Base-by-base conservation (phyloP, 345 rosid species). In the Carallia pectinifolia region DNA sequence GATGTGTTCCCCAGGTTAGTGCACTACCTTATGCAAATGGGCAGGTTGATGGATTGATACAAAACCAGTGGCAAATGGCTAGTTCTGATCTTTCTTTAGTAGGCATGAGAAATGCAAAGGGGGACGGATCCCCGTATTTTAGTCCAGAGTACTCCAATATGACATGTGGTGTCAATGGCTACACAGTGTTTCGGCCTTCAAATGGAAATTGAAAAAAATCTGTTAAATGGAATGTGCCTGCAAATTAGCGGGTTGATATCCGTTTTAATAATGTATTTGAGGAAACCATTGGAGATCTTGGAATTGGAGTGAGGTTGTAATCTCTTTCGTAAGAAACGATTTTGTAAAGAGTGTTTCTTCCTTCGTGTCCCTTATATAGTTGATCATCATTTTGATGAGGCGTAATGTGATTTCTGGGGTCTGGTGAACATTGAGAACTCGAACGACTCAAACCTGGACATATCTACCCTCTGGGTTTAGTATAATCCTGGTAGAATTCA, bases 171-270 rank as follows among this genome's bases (percentile, higher is more conserved):
- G 81, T 84, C 76, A 91, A 84, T 66, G 84, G 95, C 34, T 88
- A 88, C 66, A 68, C 85, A 5, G 85, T 81, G 61, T 89, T 76
- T 81, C 82, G 89, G 76, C 94, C 98, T 67, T 88, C 94, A 12
- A 88, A 84, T 40, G 90, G 97, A 48, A 90, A 82, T 67, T 94
- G 86, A 87, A 66, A 72, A 56, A 30, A 71, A 39, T 53, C 17
- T 50, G 0, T 10, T 34, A 31, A 29, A 58, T 0, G 76, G 67
- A 70, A 58, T 7, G 39, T 6, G 27, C 79, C 78, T 38, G 34
- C 67, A 33, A 71, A 67, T 23, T 36, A 27, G 64, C 29, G 61
- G 66, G 77, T 70, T 47, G 5, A 53, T 44, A 67, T 63, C 83
- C 78, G 58, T 77, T 77, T 79, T 73, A 81, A 76, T 23, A 81